A percentile compares a stretch with the other conserved stretches of the same genome.
Conservation (phyloP, 2,329 filamentous ascomycete genomes). For the Leptographium lundbergii region DNA sequence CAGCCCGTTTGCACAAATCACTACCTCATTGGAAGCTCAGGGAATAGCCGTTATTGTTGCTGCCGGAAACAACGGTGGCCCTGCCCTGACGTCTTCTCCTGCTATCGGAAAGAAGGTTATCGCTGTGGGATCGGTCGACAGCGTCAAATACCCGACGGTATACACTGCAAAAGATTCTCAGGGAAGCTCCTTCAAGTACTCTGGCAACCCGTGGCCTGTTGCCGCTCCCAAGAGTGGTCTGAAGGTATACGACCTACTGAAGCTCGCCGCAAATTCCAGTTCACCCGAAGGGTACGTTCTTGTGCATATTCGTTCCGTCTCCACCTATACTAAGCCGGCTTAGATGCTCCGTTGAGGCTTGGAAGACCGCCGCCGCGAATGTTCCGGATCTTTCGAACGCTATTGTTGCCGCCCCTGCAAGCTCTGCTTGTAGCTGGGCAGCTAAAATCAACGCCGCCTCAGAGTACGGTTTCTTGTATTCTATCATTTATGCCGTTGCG, state of each 20-base stretch:
- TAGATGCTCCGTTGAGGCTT: neutral
- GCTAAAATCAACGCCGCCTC: neutral
- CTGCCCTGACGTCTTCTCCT: slow-evolving; percentile 35
- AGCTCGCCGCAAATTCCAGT: neutral
- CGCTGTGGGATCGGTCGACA: slow-evolving; percentile 38
- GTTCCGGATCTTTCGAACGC: neutral
- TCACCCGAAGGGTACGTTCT: neutral
- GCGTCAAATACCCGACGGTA: slow-evolving; percentile 15
- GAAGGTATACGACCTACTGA: neutral
- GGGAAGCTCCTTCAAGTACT: neutral
- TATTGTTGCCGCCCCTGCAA: neutral
- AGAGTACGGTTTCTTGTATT: neutral
- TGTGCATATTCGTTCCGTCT: too few relatives aligned
- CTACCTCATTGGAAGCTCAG: neutral
- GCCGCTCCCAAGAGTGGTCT: neutral
- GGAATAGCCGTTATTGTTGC: slow-evolving; percentile 28
- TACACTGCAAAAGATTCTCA: neutral
- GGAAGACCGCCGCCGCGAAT: neutral
- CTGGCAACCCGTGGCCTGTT: neutral
- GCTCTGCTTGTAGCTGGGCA: neutral
- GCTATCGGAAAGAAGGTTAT: slow-evolving; percentile 34
- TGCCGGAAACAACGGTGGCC: slow-evolving; percentile 35
- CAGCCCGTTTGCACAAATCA: neutral
- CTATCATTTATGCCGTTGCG: neutral
- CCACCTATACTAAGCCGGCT: too few relatives aligned